phyloP scores from a whole-genome alignment of 2,329 filamentous ascomycete species.

The Eutypella sp. region DNA sequence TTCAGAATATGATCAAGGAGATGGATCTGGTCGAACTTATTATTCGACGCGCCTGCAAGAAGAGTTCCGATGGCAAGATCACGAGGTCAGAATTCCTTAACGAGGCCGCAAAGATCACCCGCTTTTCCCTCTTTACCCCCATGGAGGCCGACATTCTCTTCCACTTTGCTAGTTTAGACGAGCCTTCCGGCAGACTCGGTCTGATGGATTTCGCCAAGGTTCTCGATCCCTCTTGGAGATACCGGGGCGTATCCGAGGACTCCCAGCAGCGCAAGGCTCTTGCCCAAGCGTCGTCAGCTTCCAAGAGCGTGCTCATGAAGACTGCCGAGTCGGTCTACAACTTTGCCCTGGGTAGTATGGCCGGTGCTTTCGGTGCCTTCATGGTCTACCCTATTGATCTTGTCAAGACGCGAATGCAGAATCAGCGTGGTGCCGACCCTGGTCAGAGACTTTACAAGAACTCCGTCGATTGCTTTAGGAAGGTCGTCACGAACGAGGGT shows the following conservation, averaged over 20 bases:
- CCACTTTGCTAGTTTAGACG: slow-evolving; percentile 92
- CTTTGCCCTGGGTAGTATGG: slow-evolving; percentile 82
- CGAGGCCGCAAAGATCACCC: slow-evolving; percentile 83
- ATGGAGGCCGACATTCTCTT: slow-evolving; percentile 99
- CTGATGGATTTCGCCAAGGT: slow-evolving; percentile 89
- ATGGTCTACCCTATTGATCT: slow-evolving; percentile 99
- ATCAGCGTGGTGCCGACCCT: slow-evolving; percentile 78
- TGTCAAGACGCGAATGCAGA: slow-evolving; percentile 98
- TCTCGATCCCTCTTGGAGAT: slow-evolving; percentile 87
- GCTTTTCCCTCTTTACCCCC: slow-evolving; percentile 93
- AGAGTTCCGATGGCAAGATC: slow-evolving; percentile 86
- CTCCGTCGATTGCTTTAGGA: slow-evolving; percentile 89
- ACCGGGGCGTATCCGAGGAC: slow-evolving; percentile 50
- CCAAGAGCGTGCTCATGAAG: slow-evolving; percentile 55
- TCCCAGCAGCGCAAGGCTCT: slow-evolving; percentile 26
- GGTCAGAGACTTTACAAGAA: slow-evolving; percentile 94
- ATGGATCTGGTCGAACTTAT: slow-evolving; percentile 97
- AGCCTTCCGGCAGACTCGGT: slow-evolving; percentile 78
- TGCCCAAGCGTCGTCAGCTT: slow-evolving; percentile 46
- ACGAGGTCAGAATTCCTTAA: slow-evolving; percentile 91
- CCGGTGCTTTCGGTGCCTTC: slow-evolving; percentile 95
- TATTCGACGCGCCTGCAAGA: slow-evolving; percentile 76
- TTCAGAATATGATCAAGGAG: slow-evolving; percentile 96
- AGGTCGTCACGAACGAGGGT: slow-evolving; percentile 90
- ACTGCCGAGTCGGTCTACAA: slow-evolving; percentile 79